These are phyloP conservation scores for Aspergillus asperescens DNA, from an alignment of 495 filamentous ascomycete species.

Conservation along the genomic window DNA sequence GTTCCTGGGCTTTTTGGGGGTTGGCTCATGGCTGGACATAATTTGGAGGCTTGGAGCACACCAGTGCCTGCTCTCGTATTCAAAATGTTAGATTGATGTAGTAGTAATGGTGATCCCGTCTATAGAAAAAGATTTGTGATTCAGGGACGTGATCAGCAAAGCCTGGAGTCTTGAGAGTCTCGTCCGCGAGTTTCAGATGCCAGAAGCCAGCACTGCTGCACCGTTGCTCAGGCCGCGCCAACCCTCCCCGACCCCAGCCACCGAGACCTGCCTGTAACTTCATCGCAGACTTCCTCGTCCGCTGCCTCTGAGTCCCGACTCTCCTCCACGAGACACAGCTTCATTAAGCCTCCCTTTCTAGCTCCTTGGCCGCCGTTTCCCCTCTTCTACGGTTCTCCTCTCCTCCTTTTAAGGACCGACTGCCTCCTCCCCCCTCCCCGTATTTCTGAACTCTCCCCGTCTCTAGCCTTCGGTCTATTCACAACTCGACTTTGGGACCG, in stretches of 20 bases:
- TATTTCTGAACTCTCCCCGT: slow-evolving; percentile 13
- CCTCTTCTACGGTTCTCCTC: slow-evolving; percentile 9
- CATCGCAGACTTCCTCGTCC: not conserved
- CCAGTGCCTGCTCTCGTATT: too few relatives aligned
- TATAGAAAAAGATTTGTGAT: too few relatives aligned
- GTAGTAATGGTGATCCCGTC: too few relatives aligned
- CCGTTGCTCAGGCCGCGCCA: too few relatives aligned
- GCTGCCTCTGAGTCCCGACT: not conserved
- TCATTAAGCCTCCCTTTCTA: slow-evolving; percentile 10
- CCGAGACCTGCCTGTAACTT: too few relatives aligned
- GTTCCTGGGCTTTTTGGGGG: slow-evolving; percentile 7
- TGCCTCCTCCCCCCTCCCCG: slow-evolving; percentile 11
- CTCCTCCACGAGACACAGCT: slow-evolving; percentile 14
- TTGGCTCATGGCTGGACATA: not conserved
- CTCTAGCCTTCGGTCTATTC: not conserved
- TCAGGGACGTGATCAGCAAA: too few relatives aligned
- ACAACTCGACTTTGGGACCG: not conserved
- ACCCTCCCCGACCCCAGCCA: too few relatives aligned
- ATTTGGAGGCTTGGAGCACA: not conserved
- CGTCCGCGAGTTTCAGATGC: too few relatives aligned
- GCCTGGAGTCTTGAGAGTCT: too few relatives aligned
- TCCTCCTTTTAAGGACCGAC: slow-evolving; percentile 4
- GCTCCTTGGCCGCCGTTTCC: slow-evolving; percentile 10
- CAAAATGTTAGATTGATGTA: too few relatives aligned
- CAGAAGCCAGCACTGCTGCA: too few relatives aligned